Evolutionary conservation across 495 filamentous ascomycete genomes (phyloP).

Genomic region (Venustampulla echinocandica): DNA sequence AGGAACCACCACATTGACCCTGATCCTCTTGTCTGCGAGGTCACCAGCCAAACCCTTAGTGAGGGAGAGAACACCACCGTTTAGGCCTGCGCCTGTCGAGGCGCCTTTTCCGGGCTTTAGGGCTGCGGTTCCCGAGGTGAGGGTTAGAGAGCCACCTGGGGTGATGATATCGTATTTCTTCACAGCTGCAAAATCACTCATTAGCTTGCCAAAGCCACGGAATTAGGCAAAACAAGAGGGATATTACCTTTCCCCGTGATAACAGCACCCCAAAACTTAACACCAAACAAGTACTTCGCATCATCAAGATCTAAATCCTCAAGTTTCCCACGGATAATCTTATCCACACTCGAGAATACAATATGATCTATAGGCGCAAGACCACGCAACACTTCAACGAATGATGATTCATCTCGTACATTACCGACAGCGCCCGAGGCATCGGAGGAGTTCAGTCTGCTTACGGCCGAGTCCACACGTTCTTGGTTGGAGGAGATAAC

Average conservation of each 20-base stretch:
- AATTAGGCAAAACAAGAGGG: too few species aligned
- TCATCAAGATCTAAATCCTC: conserved; percentile 30
- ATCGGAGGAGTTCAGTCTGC: conserved; percentile 19
- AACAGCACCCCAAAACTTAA: conserved; percentile 38
- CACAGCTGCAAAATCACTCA: too few species aligned
- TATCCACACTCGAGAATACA: conserved; percentile 36
- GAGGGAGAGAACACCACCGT: conserved; percentile 31
- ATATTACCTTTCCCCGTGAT: conserved; percentile 29
- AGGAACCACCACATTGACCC: conserved; percentile 47
- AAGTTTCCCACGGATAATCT: conserved; percentile 34
- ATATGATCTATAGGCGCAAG: conserved; percentile 34
- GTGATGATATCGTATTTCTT: conserved; percentile 33
- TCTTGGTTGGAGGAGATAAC: conserved; percentile 39
- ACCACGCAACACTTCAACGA: conserved; percentile 24
- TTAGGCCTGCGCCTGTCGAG: conserved; percentile 27
- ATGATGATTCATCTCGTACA: conserved; percentile 31
- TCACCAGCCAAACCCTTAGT: conserved; percentile 42
- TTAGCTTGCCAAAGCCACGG: too few species aligned
- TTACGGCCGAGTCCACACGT: conserved; percentile 24
- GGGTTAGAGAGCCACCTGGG: conserved; percentile 38
- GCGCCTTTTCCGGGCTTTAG: conserved; percentile 32
- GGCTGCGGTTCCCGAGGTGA: conserved; percentile 40
- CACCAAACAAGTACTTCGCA: conserved; percentile 32
- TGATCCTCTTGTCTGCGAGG: conserved; percentile 35
- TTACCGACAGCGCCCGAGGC: conserved; percentile 25